Conservation (phyloP, 805 yeast genomes). For the Metschnikowia picachoensis region DNA sequence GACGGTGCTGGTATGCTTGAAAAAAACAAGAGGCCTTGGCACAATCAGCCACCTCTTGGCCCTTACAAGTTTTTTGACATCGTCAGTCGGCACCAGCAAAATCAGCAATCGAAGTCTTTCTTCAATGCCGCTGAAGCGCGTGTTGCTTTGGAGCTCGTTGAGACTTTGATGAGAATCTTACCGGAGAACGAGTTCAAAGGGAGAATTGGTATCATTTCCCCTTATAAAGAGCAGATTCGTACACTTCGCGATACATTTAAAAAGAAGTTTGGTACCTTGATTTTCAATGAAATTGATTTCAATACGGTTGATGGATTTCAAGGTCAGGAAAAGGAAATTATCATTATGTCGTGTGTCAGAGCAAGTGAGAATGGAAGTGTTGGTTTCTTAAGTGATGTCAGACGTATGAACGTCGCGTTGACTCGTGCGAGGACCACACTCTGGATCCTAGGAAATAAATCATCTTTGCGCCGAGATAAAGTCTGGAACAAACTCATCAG, state of each 20-base stretch:
- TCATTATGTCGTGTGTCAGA: constrained; percentile 92
- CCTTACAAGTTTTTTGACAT: constrained; percentile 82
- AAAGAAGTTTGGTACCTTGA: constrained; percentile 56
- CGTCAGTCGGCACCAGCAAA: constrained; percentile 57
- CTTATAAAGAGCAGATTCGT: constrained; percentile 84
- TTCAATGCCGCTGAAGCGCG: constrained; percentile 68
- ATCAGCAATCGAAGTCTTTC: constrained; percentile 62
- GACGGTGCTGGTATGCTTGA: constrained; percentile 76
- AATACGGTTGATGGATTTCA: constrained; percentile 98
- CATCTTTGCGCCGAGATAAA: constrained; percentile 58
- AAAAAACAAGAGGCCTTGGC: constrained; percentile 73
- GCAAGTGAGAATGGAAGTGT: constrained; percentile 66
- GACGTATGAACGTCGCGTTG: constrained; percentile 96
- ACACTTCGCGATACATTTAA: constrained; percentile 55
- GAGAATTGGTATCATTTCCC: constrained; percentile 86
- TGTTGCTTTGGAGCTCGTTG: constrained; percentile 64
- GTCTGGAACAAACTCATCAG: constrained; percentile 71
- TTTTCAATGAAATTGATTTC: constrained; percentile 70
- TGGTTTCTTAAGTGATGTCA: constrained; percentile 84
- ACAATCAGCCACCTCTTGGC: constrained; percentile 46
- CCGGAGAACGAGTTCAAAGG: constrained; percentile 59
- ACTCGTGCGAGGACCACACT: constrained; percentile 90
- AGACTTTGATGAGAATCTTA: constrained; percentile 45
- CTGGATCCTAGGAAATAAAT: constrained; percentile 84
- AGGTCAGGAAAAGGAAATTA: constrained; percentile 95